phyloP scores from a whole-genome alignment of 768 basidiomycete genomes.

The Filobasidium floriforme region DNA sequence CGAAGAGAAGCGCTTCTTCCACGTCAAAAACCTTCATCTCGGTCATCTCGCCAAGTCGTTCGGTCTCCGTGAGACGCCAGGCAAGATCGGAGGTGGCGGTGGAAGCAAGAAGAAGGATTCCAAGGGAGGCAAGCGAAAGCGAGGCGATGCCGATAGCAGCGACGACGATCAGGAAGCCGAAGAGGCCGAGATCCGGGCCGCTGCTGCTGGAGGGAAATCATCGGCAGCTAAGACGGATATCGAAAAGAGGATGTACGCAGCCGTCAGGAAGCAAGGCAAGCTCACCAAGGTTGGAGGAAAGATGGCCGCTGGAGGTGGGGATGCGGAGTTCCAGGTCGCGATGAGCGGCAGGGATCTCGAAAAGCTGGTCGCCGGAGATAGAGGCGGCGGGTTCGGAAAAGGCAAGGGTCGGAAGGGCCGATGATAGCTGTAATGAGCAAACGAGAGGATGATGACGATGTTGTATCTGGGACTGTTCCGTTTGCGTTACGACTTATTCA shows the following conservation, averaged over 20 bases:
- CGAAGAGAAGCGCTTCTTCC: conserved; percentile 93
- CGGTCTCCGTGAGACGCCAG: conserved; percentile 42
- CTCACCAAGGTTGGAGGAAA: conserved; percentile 67
- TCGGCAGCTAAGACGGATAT: conserved; percentile 48
- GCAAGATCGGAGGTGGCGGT: conserved; percentile 23
- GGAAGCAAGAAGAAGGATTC: conserved; percentile 23
- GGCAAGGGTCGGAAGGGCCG: not conserved
- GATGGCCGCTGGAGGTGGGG: conserved; percentile 38
- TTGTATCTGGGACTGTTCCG: not conserved
- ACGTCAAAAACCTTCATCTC: conserved; percentile 84
- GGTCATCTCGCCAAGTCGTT: conserved; percentile 59
- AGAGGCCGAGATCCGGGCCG: conserved; percentile 45
- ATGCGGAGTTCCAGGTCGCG: conserved; percentile 44
- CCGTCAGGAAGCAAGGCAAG: conserved; percentile 74
- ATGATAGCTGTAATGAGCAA: not conserved
- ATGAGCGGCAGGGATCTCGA: conserved; percentile 35
- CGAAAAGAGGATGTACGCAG: conserved; percentile 75
- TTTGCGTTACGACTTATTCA: no score
- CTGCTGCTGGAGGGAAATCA: conserved; percentile 32
- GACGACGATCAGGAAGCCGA: conserved; percentile 44
- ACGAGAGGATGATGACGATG: not conserved
- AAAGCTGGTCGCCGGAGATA: conserved; percentile 33
- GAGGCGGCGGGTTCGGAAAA: conserved; percentile 4
- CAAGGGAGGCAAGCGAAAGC: conserved; percentile 30
- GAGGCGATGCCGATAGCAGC: conserved; percentile 17